Evolutionary conservation across 345 rosid species (phyloP).

Genomic region (Lagerstroemia speciosa): DNA sequence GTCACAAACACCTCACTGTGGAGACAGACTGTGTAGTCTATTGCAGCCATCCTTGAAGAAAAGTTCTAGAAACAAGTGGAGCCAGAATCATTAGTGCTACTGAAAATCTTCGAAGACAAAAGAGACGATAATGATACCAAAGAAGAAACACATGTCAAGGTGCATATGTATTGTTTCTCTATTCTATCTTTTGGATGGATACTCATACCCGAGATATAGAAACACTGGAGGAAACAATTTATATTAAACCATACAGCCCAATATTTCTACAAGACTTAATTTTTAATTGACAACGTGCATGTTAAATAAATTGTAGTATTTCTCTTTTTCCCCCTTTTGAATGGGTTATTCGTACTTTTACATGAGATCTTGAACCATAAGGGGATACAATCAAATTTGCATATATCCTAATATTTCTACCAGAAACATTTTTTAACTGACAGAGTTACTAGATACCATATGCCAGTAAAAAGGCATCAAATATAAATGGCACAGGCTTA

Average conservation of each 20-base stretch:
- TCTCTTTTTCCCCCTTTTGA: neutral
- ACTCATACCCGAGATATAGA: too few relatives aligned
- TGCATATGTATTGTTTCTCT: too few relatives aligned
- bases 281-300: neutral
- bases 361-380: too few relatives aligned
- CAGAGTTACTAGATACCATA: too few relatives aligned
- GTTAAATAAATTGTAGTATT: neutral
- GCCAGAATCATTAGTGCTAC: neutral
- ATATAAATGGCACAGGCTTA: neutral
- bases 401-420: neutral
- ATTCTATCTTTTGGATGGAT: too few relatives aligned
- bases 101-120: neutral
- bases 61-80: constrained; percentile 52
- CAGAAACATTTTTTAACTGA: neutral
- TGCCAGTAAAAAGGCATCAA: neutral
- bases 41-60: constrained; percentile 99
- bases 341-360: neutral
- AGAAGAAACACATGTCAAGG: neutral
- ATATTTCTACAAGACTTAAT: too few relatives aligned
- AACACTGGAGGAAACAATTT: too few relatives aligned
- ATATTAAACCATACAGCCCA: too few relatives aligned
- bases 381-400: neutral
- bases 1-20: constrained; percentile 99
- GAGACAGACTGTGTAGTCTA: constrained; percentile 99
- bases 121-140: neutral